Conservation (phyloP, 2,329 filamentous ascomycete species). For the Apiospora malaysiana region DNA sequence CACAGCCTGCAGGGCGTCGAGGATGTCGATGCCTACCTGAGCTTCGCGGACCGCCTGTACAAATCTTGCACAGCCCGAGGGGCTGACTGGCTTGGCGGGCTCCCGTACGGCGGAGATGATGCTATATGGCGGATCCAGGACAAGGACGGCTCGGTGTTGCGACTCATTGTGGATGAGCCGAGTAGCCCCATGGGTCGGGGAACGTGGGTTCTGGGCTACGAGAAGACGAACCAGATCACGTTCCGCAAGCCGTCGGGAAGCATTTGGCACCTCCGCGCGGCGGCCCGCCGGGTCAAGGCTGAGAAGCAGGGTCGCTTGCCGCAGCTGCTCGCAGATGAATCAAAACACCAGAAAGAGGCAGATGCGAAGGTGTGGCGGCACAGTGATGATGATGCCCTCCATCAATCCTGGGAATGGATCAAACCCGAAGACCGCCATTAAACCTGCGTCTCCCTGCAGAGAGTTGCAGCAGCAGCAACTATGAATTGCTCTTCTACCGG, state of each 20-base stretch:
- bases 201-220: neutral
- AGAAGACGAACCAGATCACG: neutral
- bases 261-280: slow-evolving; percentile 10
- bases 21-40: neutral
- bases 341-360: neutral
- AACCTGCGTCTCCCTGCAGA: neutral
- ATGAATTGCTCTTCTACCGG: neutral
- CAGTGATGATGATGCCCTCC: neutral
- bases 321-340: neutral
- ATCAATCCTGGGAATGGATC: slow-evolving; percentile 4
- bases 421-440: neutral
- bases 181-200: neutral
- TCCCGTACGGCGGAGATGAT: slow-evolving; percentile 5
- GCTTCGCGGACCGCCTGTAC: neutral
- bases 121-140: neutral
- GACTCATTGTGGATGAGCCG: neutral
- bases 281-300: neutral
- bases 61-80: neutral
- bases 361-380: neutral
- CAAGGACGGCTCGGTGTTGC: neutral
- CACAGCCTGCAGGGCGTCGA: neutral
- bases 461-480: neutral
- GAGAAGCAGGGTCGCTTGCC: neutral
- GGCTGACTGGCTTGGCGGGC: slow-evolving; percentile 5
- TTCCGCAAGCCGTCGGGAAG: neutral